phyloP scores from a whole-genome alignment of 2,329 filamentous ascomycete genomes.

The Nemania sp. region DNA sequence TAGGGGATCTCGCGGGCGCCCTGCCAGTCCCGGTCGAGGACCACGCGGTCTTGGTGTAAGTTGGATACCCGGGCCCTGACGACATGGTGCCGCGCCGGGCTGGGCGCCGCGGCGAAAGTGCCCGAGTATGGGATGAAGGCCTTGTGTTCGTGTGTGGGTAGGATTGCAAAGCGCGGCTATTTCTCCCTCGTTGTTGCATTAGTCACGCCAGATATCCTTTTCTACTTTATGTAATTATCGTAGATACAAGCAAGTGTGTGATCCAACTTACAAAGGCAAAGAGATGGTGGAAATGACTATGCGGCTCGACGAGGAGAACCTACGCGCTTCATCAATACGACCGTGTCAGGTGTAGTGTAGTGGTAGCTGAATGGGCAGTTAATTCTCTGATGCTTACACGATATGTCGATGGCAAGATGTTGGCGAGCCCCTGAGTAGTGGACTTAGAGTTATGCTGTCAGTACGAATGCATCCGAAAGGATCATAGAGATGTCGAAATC shows the following conservation, averaged over 20 bases:
- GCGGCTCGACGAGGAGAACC: conserved; percentile 52
- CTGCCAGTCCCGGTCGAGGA: conserved; percentile 44
- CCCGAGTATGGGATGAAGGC: conserved; percentile 54
- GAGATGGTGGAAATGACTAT: conserved; percentile 54
- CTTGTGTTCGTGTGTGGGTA: conserved; percentile 49
- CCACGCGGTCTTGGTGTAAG: conserved; percentile 37
- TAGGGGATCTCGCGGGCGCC: conserved; percentile 43
- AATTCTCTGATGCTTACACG: conserved; percentile 32
- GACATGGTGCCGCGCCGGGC: conserved; percentile 40
- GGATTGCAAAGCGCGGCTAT: conserved; percentile 50
- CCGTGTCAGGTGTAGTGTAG: background rate
- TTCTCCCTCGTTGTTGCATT: background rate
- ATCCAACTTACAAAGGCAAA: conserved; percentile 47
- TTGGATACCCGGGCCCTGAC: conserved; percentile 43
- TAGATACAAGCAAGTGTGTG: background rate
- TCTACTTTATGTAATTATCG: too few relatives aligned
- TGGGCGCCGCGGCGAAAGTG: conserved; percentile 39
- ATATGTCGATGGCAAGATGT: conserved; percentile 44
- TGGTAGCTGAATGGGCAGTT: background rate
- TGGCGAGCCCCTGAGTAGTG: conserved; percentile 44
- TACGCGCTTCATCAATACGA: conserved; percentile 13
- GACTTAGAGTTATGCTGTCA: conserved; percentile 29
- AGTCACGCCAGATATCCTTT: background rate
- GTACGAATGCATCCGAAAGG: background rate
- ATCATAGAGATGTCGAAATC: background rate